These are phyloP conservation scores for Ogataea paradorogensis DNA, from an alignment of 805 yeast species.

Conservation along the genomic window DNA sequence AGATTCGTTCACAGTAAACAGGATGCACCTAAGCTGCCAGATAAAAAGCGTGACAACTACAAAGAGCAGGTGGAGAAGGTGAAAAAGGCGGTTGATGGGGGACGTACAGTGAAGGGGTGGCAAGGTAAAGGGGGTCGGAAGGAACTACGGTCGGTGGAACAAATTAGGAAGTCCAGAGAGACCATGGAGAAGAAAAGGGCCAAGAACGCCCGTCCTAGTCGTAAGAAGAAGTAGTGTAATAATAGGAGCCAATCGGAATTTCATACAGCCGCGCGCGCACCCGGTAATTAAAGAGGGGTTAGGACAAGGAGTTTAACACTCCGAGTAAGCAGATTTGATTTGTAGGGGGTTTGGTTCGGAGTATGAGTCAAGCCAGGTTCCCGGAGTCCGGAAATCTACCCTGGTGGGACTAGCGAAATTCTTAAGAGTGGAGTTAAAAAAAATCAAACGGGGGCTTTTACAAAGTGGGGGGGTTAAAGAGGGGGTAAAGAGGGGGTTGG, in stretches of 20 bases:
- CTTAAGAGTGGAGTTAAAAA: neutral
- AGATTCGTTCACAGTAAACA: conserved; percentile 69
- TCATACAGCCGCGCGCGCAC: neutral
- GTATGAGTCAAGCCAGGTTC: neutral
- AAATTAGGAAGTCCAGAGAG: conserved; percentile 75
- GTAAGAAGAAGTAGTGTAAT: conserved; percentile 33
- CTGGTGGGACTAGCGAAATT: neutral
- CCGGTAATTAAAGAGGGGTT: neutral
- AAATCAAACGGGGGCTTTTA: neutral
- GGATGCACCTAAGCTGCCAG: conserved; percentile 89
- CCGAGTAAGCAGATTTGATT: neutral
- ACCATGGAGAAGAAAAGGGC: conserved; percentile 67
- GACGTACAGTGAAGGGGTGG: conserved; percentile 66
- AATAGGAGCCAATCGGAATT: neutral
- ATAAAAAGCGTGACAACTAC: conserved; percentile 83
- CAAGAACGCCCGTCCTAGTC: conserved; percentile 80
- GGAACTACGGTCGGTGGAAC: conserved; percentile 58
- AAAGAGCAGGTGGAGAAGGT: conserved; percentile 79
- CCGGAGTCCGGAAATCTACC: neutral
- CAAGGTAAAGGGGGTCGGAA: conserved; percentile 44
- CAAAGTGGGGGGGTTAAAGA: conserved; percentile 1
- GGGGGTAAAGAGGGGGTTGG: conserved; percentile 13
- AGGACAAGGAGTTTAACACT: neutral
- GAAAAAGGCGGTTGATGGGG: conserved; percentile 72
- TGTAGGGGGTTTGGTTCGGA: neutral